These are phyloP conservation scores for Kandelia obovata DNA, from an alignment of 345 rosid genomes.

Conservation along the genomic window DNA sequence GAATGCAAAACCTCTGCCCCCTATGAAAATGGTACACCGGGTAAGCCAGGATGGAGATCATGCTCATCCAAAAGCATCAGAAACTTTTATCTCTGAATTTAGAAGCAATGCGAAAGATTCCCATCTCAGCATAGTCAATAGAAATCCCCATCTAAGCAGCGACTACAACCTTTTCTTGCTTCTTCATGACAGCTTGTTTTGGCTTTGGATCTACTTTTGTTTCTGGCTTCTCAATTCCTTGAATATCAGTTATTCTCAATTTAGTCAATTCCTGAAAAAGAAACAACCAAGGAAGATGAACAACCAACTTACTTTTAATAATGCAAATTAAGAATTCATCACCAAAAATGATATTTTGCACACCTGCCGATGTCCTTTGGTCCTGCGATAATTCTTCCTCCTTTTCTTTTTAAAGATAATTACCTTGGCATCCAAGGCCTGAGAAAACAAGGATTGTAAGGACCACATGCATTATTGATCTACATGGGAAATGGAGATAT, in stretches of 20 bases:
- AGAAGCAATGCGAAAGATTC: constrained; percentile 5
- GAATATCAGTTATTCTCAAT: constrained; percentile 84
- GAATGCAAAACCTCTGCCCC: too few species aligned
- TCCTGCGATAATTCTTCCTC: constrained; percentile 86
- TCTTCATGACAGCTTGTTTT: constrained; percentile 32
- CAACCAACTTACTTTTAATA: neutral
- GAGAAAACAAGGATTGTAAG: constrained; percentile 13
- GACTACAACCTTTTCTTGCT: constrained; percentile 49
- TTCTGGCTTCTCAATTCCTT: constrained; percentile 82
- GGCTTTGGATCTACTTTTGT: constrained; percentile 33
- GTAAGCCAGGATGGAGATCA: constrained; percentile 9
- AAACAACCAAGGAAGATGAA: constrained; percentile 8
- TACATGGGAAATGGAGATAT: neutral
- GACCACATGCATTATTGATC: neutral
- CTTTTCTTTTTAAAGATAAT: constrained; percentile 92
- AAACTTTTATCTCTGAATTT: constrained; percentile 10
- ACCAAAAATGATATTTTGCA: constrained; percentile 16
- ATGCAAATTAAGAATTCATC: constrained; percentile 3
- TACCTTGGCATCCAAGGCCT: constrained; percentile 95
- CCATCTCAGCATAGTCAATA: neutral
- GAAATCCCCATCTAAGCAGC: constrained; percentile 41
- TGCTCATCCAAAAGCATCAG: neutral
- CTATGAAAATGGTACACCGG: constrained; percentile 22
- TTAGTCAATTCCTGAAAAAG: constrained; percentile 78
- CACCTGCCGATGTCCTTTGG: constrained; percentile 90